A percentile compares a stretch with the other conserved stretches of the same genome.
phyloP scores from a whole-genome alignment of 1,139 yeast species.

The Williopsis jadinii region DNA sequence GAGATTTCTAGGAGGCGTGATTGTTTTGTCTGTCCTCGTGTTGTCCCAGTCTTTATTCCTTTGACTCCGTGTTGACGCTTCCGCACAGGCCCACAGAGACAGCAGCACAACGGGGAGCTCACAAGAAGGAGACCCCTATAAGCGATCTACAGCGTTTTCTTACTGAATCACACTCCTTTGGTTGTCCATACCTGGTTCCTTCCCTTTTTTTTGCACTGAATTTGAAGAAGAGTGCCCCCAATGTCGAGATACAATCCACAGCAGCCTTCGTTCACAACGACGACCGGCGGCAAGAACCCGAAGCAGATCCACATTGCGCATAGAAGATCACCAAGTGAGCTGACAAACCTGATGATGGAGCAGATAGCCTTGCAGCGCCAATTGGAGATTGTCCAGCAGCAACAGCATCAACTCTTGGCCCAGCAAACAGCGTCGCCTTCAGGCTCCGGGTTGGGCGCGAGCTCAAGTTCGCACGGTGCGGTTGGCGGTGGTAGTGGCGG shows the following conservation, averaged over 20 bases:
- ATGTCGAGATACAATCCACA: slow-evolving; percentile 11
- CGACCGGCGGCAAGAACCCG: slow-evolving; percentile 37
- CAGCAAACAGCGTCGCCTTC: slow-evolving; percentile 43
- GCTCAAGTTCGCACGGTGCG: background rate
- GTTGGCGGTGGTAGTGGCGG: background rate
- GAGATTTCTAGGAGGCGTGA: no score
- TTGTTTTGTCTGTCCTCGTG: no score
- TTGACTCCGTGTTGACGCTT: no score
- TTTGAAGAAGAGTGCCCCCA: no score
- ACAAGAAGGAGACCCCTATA: no score
- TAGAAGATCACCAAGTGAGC: slow-evolving; percentile 87
- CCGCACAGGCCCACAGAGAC: no score
- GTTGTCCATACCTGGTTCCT: background rate
- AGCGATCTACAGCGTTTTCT: no score
- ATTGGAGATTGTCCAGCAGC: slow-evolving; percentile 83
- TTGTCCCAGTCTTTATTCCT: no score
- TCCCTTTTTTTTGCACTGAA: no score
- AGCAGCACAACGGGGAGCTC: no score
- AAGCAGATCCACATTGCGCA: slow-evolving; percentile 80
- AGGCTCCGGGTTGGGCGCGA: background rate
- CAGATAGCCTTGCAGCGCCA: slow-evolving; percentile 91
- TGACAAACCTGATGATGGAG: slow-evolving; percentile 91
- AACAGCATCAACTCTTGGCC: slow-evolving; percentile 77
- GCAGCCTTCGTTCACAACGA: slow-evolving; percentile 22
- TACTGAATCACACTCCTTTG: background rate